A percentile compares a stretch with the other conserved stretches of the same genome.
Conservation (phyloP, 1,284 basidiomycete genomes). For the Puccinia coronata region DNA sequence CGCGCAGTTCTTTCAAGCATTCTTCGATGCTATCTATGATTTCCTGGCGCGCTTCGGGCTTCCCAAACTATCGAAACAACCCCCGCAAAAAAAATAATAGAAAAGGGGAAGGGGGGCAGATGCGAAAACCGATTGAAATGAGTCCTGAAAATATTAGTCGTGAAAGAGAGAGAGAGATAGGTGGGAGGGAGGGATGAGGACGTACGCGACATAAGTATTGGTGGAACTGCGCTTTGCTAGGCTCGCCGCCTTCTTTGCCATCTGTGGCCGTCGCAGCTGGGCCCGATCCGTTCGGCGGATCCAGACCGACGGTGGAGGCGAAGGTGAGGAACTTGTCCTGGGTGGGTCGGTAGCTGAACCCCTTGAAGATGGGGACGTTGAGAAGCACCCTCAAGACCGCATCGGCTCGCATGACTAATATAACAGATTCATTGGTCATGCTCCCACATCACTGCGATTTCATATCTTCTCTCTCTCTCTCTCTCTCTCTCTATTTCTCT, state of each 20-base stretch:
- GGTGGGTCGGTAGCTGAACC: constrained; percentile 41
- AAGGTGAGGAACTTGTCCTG: constrained; percentile 47
- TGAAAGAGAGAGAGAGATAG: constrained; percentile 8
- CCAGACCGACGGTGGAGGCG: constrained; percentile 7
- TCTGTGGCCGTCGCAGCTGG: background rate
- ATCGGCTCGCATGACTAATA: constrained; percentile 47
- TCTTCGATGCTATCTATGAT: constrained; percentile 46
- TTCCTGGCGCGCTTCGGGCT: constrained; percentile 42
- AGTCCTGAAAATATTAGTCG: background rate
- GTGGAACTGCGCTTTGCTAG: constrained; percentile 39
- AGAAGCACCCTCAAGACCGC: constrained; percentile 43
- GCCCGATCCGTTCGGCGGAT: background rate
- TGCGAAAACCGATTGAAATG: constrained; percentile 4
- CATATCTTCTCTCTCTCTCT: no score
- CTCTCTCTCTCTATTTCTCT: no score
- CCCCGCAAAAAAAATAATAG: no score
- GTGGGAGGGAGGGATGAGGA: background rate
- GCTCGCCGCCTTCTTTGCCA: background rate
- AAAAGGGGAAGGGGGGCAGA: no score
- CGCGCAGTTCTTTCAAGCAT: constrained; percentile 17
- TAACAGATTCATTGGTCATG: background rate
- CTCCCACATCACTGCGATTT: no score
- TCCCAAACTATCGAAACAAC: constrained; percentile 26
- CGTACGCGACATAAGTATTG: constrained; percentile 48
- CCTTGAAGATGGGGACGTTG: constrained; percentile 48